These are phyloP conservation scores for Podospora conica DNA, from an alignment of 495 filamentous ascomycete genomes.

Conservation along the genomic window DNA sequence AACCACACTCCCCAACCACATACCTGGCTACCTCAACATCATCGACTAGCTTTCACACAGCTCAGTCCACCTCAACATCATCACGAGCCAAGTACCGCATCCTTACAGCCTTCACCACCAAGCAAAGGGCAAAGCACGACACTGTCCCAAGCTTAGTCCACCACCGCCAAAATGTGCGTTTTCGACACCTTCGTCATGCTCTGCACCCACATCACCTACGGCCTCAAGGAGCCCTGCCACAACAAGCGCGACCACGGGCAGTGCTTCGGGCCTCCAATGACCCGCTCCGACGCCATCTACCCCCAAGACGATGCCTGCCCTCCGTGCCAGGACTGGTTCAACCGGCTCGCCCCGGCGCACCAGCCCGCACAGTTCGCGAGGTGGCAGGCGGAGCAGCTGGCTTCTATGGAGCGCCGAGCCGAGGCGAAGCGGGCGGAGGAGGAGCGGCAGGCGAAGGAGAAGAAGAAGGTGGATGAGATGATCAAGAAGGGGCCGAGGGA, in stretches of 20 bases:
- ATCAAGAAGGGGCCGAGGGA: neutral
- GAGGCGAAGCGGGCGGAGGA: neutral
- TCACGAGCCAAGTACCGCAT: neutral
- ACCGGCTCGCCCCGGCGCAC: neutral
- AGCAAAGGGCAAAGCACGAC: no score
- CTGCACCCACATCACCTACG: neutral
- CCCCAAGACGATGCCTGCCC: neutral
- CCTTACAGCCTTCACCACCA: neutral
- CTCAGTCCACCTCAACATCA: neutral
- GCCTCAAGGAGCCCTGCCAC: neutral
- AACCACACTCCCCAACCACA: neutral
- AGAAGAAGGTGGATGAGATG: neutral
- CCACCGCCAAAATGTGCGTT: neutral
- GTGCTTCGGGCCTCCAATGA: neutral
- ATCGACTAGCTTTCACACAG: neutral
- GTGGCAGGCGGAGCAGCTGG: neutral
- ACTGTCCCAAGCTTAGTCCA: neutral
- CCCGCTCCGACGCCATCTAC: neutral
- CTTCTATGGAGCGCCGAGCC: neutral
- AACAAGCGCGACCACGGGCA: neutral
- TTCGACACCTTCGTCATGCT: neutral
- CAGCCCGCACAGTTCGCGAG: neutral
- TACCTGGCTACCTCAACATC: neutral
- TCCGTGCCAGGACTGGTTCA: neutral
- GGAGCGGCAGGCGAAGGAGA: neutral